Evolutionary conservation across 257 asterid genomes (phyloP).

Genomic region (Primulina huaijiensis): DNA sequence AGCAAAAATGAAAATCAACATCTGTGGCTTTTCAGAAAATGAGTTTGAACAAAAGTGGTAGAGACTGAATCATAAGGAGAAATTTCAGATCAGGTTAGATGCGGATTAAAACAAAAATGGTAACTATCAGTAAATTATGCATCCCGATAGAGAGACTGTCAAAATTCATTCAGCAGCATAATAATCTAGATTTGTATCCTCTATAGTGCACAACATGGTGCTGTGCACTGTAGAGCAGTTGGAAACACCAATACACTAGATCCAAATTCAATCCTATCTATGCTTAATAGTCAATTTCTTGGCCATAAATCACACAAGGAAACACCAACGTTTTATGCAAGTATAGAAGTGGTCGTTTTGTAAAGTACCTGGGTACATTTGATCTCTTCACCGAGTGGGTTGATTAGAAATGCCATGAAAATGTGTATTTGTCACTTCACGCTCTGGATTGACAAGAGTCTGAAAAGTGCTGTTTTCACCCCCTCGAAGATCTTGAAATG

Average conservation of each 20-base stretch:
- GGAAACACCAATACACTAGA: no score
- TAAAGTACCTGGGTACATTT: slow-evolving; percentile 68
- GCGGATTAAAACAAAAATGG: neutral
- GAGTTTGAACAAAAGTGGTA: no score
- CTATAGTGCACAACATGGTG: no score
- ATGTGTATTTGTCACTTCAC: slow-evolving; percentile 49
- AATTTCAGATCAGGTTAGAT: neutral
- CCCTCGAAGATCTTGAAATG: slow-evolving; percentile 84
- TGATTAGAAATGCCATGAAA: slow-evolving; percentile 57
- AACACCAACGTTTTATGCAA: neutral
- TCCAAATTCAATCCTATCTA: no score
- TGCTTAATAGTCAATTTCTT: neutral
- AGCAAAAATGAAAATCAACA: no score
- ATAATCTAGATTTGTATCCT: neutral
- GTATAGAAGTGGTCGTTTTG: slow-evolving; percentile 2
- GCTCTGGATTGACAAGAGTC: slow-evolving; percentile 77
- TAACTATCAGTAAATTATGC: neutral
- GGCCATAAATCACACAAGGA: neutral
- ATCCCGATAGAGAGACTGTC: neutral
- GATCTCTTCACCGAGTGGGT: slow-evolving; percentile 59
- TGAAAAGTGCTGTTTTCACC: slow-evolving; percentile 84
- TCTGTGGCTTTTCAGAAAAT: no score
- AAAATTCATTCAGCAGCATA: neutral
- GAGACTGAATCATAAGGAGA: neutral
- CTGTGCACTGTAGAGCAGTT: no score